A percentile compares a stretch with the other conserved stretches of the same genome.
phyloP scores from a whole-genome alignment of 1,284 basidiomycete species.

The Cutaneotrichosporon sp. region DNA sequence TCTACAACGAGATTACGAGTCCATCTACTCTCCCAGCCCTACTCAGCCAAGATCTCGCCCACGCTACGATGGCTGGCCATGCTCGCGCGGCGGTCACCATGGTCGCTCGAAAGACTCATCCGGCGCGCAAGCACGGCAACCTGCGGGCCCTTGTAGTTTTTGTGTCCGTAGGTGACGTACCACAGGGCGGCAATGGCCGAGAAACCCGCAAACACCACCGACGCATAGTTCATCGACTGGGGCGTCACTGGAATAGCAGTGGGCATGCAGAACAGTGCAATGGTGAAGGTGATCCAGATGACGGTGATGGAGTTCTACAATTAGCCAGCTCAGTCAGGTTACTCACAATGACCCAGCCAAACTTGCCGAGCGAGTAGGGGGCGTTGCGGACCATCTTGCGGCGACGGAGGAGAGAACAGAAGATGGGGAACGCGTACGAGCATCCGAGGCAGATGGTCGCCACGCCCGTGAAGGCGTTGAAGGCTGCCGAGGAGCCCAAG shows the following conservation, averaged over 20 bases:
- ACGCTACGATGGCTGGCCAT: neutral
- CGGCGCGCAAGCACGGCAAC: constrained; percentile 10
- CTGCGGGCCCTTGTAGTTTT: constrained; percentile 45
- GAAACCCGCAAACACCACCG: constrained; percentile 64
- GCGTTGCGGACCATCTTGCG: constrained; percentile 46
- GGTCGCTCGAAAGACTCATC: neutral
- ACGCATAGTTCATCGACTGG: constrained; percentile 55
- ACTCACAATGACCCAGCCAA: constrained; percentile 41
- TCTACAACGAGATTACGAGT: constrained; percentile 1
- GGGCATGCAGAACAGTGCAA: constrained; percentile 30
- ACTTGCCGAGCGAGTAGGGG: constrained; percentile 43
- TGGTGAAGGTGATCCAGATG: constrained; percentile 26
- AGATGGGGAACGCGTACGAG: constrained; percentile 52
- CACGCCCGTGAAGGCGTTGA: constrained; percentile 50
- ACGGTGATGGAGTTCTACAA: constrained; percentile 43
- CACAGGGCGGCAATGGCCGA: constrained; percentile 59
- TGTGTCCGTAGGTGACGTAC: constrained; percentile 57
- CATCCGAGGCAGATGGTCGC: constrained; percentile 47
- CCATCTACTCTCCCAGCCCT: neutral
- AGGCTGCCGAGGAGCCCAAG: constrained; percentile 48
- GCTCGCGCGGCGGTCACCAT: neutral
- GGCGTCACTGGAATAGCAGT: constrained; percentile 40
- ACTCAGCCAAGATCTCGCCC: neutral
- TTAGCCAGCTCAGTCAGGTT: neutral
- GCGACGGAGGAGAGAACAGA: constrained; percentile 49